Evolutionary conservation across 2,329 filamentous ascomycete species (phyloP).

Genomic region (Thelonectria olida): DNA sequence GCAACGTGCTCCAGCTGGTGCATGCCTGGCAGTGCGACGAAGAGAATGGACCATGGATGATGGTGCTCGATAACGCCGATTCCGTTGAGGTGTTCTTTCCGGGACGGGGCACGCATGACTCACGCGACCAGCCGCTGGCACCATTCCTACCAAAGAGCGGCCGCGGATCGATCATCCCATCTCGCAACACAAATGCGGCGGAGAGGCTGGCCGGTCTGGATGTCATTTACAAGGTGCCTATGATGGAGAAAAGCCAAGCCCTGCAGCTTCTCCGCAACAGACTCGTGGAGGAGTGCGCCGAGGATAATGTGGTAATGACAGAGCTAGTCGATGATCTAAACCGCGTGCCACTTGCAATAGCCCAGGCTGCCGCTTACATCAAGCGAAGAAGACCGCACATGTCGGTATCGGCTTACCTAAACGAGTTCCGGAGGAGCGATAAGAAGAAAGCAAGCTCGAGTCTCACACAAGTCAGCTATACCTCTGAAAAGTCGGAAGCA

Average conservation of each 20-base stretch:
- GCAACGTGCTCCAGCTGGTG: neutral
- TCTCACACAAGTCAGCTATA: slow-evolving; percentile 31
- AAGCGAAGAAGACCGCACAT: neutral
- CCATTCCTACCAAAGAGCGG: neutral
- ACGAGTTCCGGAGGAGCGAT: neutral
- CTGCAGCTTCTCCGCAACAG: neutral
- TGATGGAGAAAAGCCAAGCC: neutral
- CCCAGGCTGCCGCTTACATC: neutral
- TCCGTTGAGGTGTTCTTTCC: neutral
- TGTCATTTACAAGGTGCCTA: neutral
- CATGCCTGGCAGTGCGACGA: neutral
- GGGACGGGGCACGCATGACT: neutral
- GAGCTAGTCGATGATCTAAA: too few relatives aligned
- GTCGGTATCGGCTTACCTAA: neutral
- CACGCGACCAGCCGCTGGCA: neutral
- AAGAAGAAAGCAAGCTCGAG: slow-evolving; percentile 28
- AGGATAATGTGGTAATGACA: too few relatives aligned
- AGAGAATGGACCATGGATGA: neutral
- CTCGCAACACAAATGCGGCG: neutral
- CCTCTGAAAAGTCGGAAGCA: slow-evolving; percentile 25
- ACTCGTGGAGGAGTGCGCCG: too few relatives aligned
- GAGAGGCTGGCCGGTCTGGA: neutral
- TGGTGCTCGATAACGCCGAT: neutral
- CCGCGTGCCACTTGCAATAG: too few relatives aligned
- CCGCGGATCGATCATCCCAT: neutral